A percentile compares a stretch with the other conserved stretches of the same genome.
Conservation (phyloP, 345 rosid genomes). For the Cardiospermum halicacabum region DNA sequence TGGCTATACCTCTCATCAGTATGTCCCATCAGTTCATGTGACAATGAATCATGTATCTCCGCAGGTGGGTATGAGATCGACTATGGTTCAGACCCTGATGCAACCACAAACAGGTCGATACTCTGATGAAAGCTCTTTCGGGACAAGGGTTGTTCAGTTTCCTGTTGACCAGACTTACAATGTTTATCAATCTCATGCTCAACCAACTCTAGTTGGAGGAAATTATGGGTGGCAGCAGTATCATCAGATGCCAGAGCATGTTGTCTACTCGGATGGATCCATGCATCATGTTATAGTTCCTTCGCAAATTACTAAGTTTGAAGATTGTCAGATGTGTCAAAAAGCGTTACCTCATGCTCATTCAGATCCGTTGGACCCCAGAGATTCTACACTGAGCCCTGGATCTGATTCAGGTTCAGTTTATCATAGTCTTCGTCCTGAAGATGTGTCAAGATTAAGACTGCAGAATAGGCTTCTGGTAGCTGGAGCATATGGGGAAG, state of each 20-base stretch:
- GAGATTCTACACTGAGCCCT: constrained; percentile 22
- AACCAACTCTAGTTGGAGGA: constrained; percentile 37
- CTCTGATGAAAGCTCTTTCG: constrained; percentile 34
- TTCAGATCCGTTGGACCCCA: constrained; percentile 51
- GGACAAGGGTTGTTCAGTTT: constrained; percentile 39
- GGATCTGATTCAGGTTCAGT: constrained; percentile 25
- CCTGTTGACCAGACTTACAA: constrained; percentile 47
- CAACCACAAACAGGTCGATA: constrained; percentile 38
- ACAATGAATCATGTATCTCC: constrained; percentile 36
- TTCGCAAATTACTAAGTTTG: constrained; percentile 35
- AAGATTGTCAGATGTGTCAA: constrained; percentile 57
- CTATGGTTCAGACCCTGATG: constrained; percentile 35
- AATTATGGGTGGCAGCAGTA: constrained; percentile 50
- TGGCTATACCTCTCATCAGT: constrained; percentile 33
- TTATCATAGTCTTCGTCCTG: constrained; percentile 42
- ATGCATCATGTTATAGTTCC: constrained; percentile 26
- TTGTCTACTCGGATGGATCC: constrained; percentile 41
- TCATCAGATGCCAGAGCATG: constrained; percentile 34
- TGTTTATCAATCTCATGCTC: constrained; percentile 33
- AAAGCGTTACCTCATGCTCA: constrained; percentile 69
- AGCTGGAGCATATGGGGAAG: constrained; percentile 34
- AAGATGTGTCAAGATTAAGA: constrained; percentile 28
- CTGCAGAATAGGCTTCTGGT: constrained; percentile 25
- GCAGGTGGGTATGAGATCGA: constrained; percentile 42
- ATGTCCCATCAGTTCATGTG: constrained; percentile 43